Evolutionary conservation across 2,329 filamentous ascomycete species (phyloP).

Genomic region (Rosellinia necatrix): DNA sequence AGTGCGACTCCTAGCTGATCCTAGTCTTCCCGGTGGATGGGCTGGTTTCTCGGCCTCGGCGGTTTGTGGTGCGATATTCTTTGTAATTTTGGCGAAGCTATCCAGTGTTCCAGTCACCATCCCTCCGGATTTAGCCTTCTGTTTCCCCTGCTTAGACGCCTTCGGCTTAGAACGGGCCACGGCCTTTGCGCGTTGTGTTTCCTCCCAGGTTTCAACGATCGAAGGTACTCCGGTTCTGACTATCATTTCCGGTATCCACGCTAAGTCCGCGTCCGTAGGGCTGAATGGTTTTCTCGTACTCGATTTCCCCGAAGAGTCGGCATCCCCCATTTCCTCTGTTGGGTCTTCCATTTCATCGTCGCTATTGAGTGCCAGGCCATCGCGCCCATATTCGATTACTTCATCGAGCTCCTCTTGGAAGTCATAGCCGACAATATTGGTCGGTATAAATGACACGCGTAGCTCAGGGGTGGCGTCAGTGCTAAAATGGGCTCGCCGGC

Average conservation of each 20-base stretch:
- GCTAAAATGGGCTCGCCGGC: constrained; percentile 69
- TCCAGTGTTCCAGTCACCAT: constrained; percentile 44
- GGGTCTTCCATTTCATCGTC: constrained; percentile 65
- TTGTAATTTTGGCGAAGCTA: constrained; percentile 49
- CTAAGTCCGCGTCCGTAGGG: constrained; percentile 65
- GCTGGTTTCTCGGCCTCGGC: constrained; percentile 9
- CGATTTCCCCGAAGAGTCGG: constrained; percentile 33
- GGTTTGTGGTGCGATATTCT: constrained; percentile 32
- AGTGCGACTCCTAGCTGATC: not conserved
- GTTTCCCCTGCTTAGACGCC: constrained; percentile 28
- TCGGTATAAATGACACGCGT: constrained; percentile 76
- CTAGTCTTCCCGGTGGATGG: not conserved
- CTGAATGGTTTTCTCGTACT: constrained; percentile 58
- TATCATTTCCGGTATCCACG: constrained; percentile 71
- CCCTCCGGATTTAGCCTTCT: constrained; percentile 32
- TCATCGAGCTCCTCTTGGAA: constrained; percentile 73
- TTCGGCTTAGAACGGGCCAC: constrained; percentile 33
- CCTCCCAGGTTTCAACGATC: constrained; percentile 68
- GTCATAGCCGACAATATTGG: constrained; percentile 77
- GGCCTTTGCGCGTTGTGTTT: constrained; percentile 41
- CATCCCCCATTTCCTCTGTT: constrained; percentile 32
- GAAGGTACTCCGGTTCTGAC: constrained; percentile 68
- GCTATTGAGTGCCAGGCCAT: constrained; percentile 64
- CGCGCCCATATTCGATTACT: constrained; percentile 54
- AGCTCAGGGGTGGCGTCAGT: constrained; percentile 79